Evolutionary conservation across 345 rosid species (phyloP).

Genomic region (Abelmoschus esculentus): DNA sequence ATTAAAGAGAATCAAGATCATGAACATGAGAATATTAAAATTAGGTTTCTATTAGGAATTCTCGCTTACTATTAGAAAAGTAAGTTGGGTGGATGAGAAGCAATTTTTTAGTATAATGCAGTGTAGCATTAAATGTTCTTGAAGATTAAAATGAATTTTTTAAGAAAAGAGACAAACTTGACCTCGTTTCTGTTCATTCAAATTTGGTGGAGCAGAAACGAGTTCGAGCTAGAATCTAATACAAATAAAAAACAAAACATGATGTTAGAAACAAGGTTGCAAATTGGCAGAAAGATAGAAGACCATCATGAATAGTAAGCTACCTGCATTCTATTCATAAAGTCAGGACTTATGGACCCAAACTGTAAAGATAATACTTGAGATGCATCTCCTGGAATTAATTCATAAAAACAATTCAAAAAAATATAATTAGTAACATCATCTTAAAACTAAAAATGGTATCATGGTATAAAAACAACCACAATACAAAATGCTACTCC

Average conservation of each 20-base stretch:
- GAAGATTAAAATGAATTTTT: background rate
- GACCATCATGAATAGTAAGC: background rate
- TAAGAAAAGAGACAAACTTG: conserved; percentile 38
- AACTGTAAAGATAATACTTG: conserved; percentile 66
- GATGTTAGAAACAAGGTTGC: background rate
- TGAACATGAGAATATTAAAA: background rate
- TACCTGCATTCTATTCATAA: conserved; percentile 79
- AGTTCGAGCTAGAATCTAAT: conserved; percentile 88
- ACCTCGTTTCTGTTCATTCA: conserved; percentile 93
- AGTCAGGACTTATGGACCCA: conserved; percentile 74
- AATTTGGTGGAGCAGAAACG: conserved; percentile 91
- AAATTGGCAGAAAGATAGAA: background rate
- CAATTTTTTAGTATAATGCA: background rate
- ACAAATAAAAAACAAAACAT: conserved; percentile 13
- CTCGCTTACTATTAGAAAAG: no score
- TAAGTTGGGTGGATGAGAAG: background rate
- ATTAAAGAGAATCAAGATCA: background rate
- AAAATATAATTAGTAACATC: background rate
- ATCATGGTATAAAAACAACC: background rate
- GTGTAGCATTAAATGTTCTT: background rate
- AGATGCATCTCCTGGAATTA: conserved; percentile 53
- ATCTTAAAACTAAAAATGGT: background rate
- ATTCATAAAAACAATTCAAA: conserved; percentile 5
- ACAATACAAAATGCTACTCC: no score
- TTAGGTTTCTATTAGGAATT: background rate